phyloP scores from a whole-genome alignment of 192 early-diverging fungal genomes.

The Neocallimastix lanati region DNA sequence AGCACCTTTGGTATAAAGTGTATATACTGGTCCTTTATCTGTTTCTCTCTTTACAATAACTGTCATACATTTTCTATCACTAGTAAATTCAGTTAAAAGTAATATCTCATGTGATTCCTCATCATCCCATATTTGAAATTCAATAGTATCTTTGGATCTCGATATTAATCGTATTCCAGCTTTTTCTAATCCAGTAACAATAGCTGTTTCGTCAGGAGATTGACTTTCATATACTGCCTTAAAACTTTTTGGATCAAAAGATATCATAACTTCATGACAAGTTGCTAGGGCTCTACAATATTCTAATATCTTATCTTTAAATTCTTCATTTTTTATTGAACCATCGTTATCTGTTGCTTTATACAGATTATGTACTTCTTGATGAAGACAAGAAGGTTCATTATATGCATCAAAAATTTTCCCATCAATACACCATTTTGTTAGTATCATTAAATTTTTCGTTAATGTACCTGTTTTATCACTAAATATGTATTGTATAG shows the following conservation, averaged over 20 bases:
- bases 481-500: constrained; percentile 89
- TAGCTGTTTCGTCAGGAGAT: constrained; percentile 29
- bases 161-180: background rate
- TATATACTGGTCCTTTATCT: background rate
- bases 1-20: background rate
- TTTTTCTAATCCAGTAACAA: constrained; percentile 11
- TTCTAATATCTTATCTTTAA: constrained; percentile 4
- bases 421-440: constrained; percentile 3
- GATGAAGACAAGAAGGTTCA: background rate
- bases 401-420: constrained; percentile 3
- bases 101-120: constrained; percentile 27
- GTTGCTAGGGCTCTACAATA: background rate
- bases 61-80: constrained; percentile 77
- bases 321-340: background rate
- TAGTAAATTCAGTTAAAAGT: constrained; percentile 69
- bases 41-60: constrained; percentile 30
- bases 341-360: background rate
- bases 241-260: constrained; percentile 13
- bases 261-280: constrained; percentile 18
- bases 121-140: background rate
- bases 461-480: constrained; percentile 60
- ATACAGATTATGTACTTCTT: background rate
- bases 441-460: background rate
- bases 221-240: constrained; percentile 1
- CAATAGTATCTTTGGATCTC: background rate